Evolutionary conservation across 164 flowering plant genomes (phyloP), one percentile per base, ranked within the genome.

Genomic region (Nymphaea colorata): DNA sequence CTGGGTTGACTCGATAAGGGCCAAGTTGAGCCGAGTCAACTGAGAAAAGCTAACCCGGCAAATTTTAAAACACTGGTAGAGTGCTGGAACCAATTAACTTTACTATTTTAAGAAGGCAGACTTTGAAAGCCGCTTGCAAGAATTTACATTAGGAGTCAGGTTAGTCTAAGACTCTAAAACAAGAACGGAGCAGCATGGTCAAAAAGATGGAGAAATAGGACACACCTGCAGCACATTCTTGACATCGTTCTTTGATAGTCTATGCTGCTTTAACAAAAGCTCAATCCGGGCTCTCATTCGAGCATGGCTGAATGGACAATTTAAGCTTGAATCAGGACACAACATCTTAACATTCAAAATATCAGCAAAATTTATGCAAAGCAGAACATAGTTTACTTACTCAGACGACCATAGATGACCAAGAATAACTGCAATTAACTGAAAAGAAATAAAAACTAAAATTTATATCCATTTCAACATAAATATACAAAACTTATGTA

Each of bases 401-500:
- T 95, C 99, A 57, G 91, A 83, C 17, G 96, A 84, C 99, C 99
- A 92, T 70, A 95, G 83, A 81, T 95, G 96, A 62, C 98, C 96
- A 71, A 95, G 81, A 70, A 95, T 87, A 17, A 92, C 87, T 64
- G 96, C 86, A 72, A 95, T 85, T 73, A 92, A 80, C 99, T 95
- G 93, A 84, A 82, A 36, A 6, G 11, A 44, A 59, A 42, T 42
- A 71, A 14, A 2, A 6, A 43, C 5, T 51, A 7, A 51, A 8
- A 15, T 51, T 25, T 15, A 51, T 10, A 51, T 15, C 57, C 66
- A 61, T 18, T 8, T 36, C 16, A 6, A 8, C 5, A 6, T 41
- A 64, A 41, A 64, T 11, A 64, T 64, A 64, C 44, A 64, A 64
- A 8, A 55, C 59, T 61, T 61, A 1, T 61, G 12, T 64, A 25